Percentiles rank a stretch among this genome's conserved stretches.
Conservation (phyloP, 2,329 filamentous ascomycete species). For the Tolypocladium tropicale region DNA sequence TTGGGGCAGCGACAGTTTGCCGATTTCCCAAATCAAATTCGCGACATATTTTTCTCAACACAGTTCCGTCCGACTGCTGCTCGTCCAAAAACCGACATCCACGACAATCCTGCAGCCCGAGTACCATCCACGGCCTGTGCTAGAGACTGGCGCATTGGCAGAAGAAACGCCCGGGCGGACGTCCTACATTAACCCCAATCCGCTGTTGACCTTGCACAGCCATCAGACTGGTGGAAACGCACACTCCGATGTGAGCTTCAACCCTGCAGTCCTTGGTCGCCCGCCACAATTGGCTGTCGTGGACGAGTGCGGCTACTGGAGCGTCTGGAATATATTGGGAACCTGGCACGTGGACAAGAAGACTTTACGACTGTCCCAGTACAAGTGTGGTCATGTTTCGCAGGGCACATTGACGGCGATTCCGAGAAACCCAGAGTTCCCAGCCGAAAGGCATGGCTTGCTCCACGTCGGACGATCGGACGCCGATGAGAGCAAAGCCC, state of each 20-base stretch:
- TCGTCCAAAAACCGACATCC: constrained; percentile 41
- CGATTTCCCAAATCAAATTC: constrained; percentile 42
- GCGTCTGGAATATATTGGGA: constrained; percentile 49
- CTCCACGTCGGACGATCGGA: constrained; percentile 26
- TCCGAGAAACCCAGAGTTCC: constrained; percentile 16
- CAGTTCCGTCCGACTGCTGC: constrained; percentile 36
- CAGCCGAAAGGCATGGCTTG: constrained; percentile 30
- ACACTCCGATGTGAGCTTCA: constrained; percentile 57
- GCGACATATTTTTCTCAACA: constrained; percentile 26
- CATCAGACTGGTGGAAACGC: constrained; percentile 40
- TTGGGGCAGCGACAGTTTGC: constrained; percentile 43
- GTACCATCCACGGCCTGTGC: constrained; percentile 28
- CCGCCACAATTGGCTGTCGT: constrained; percentile 56
- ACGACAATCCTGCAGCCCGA: constrained; percentile 43
- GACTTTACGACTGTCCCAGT: constrained; percentile 20
- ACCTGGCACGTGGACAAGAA: constrained; percentile 22
- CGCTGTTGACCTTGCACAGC: constrained; percentile 40
- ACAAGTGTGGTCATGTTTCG: constrained; percentile 32
- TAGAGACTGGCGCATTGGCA: constrained; percentile 8
- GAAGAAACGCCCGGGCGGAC: constrained; percentile 15
- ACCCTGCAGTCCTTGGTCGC: constrained; percentile 34
- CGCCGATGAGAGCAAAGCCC: constrained; percentile 11
- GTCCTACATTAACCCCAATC: constrained; percentile 46
- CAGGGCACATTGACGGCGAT: constrained; percentile 25
- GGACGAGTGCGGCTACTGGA: constrained; percentile 57